A percentile compares a stretch with the other conserved stretches of the same genome.
phyloP scores from a whole-genome alignment of 495 filamentous ascomycete species.

The Talaromyces ruber region DNA sequence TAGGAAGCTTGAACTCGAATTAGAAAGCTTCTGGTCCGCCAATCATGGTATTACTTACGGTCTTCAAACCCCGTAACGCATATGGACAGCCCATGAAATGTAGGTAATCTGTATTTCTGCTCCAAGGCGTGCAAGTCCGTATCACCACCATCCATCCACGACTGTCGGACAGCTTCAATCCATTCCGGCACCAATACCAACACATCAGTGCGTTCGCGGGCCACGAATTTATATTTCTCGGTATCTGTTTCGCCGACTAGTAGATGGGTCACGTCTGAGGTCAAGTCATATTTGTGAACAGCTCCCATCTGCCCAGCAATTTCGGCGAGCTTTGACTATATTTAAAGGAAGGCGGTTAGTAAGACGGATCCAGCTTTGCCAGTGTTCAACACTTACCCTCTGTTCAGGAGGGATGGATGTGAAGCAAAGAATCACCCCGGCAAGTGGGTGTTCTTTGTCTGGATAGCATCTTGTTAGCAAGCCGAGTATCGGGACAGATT shows the following conservation, averaged over 20 bases:
- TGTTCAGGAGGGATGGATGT: constrained; percentile 76
- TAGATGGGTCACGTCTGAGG: constrained; percentile 89
- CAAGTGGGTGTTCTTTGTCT: constrained; percentile 59
- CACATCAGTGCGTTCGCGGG: constrained; percentile 78
- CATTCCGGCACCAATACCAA: constrained; percentile 69
- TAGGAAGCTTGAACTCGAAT: constrained; percentile 43
- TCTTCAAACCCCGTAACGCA: constrained; percentile 90
- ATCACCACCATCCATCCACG: constrained; percentile 76
- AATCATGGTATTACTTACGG: constrained; percentile 38
- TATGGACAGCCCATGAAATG: constrained; percentile 58
- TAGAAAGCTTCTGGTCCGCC: constrained; percentile 5
- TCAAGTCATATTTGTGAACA: constrained; percentile 79
- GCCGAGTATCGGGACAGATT: background rate
- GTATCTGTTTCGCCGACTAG: constrained; percentile 83
- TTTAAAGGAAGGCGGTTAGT: background rate
- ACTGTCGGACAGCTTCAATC: constrained; percentile 72
- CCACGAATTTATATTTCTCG: constrained; percentile 91
- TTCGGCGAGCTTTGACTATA: constrained; percentile 58
- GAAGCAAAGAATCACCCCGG: constrained; percentile 81
- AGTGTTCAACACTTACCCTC: constrained; percentile 48
- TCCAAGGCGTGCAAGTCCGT: constrained; percentile 66
- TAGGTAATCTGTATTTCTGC: constrained; percentile 47
- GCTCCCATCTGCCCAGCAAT: constrained; percentile 80
- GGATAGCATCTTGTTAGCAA: constrained; percentile 1
- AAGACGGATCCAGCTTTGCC: background rate